Conservation (phyloP, 2,329 filamentous ascomycete genomes). For the Penicillium sp. region DNA sequence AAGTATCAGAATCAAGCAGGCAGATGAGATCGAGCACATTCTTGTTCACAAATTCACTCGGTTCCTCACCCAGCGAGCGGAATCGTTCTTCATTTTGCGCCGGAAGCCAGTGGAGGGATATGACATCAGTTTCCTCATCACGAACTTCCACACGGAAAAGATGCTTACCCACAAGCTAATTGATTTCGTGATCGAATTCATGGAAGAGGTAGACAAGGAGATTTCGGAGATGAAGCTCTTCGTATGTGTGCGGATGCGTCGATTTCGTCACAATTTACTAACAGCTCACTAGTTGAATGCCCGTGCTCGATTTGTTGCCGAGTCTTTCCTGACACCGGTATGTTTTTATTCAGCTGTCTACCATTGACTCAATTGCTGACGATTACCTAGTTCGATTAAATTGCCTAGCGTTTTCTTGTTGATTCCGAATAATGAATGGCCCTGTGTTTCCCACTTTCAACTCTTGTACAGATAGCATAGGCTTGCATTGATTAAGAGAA, state of each 20-base stretch:
- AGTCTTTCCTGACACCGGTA: conserved; percentile 96
- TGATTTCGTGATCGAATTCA: conserved; percentile 98
- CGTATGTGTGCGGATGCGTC: conserved; percentile 54
- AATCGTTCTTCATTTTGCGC: conserved; percentile 94
- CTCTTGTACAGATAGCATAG: conserved; percentile 26
- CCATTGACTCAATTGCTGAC: conserved; percentile 9
- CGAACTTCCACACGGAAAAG: conserved; percentile 97
- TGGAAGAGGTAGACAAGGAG: conserved; percentile 99
- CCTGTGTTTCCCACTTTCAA: conserved; percentile 15
- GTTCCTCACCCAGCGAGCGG: conserved; percentile 92
- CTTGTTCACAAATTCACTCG: conserved; percentile 93
- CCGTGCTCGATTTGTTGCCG: conserved; percentile 92
- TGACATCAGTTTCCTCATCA: conserved; percentile 97
- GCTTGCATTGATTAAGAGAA: conserved; percentile 21
- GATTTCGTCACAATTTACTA: neutral
- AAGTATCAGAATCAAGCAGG: conserved; percentile 99
- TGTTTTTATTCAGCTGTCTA: conserved; percentile 22
- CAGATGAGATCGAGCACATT: conserved; percentile 94
- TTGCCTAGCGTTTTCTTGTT: conserved; percentile 21
- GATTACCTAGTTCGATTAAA: conserved; percentile 31
- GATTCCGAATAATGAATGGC: conserved; percentile 21
- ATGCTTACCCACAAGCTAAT: conserved; percentile 99
- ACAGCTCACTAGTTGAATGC: conserved; percentile 73
- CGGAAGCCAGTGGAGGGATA: conserved; percentile 97
- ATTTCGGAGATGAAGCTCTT: conserved; percentile 99